Evolutionary conservation across 2,329 filamentous ascomycete genomes (phyloP).

Genomic region (Bipolaris gigantea): DNA sequence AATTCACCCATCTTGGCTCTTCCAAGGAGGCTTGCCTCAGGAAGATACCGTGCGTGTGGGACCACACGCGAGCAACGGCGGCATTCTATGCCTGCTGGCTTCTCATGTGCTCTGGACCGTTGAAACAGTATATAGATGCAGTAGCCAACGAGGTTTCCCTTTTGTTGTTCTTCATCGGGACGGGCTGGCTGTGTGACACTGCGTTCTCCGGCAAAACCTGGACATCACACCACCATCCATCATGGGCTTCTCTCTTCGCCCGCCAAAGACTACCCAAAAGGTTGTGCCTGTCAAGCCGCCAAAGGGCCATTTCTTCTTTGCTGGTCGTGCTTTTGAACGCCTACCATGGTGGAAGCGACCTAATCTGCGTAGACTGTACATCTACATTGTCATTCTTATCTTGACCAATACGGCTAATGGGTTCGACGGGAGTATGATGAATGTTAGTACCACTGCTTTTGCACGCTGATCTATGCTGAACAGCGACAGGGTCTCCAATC

Average conservation of each 20-base stretch:
- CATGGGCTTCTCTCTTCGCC: slow-evolving; percentile 9
- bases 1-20: slow-evolving; percentile 15
- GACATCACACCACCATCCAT: neutral
- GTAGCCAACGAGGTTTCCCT: neutral
- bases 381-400: slow-evolving; percentile 16
- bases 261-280: slow-evolving; percentile 15
- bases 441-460: neutral
- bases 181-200: neutral
- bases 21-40: neutral
- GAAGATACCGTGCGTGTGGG: neutral
- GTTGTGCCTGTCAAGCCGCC: slow-evolving; percentile 16
- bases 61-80: neutral
- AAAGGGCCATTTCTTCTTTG: slow-evolving; percentile 21
- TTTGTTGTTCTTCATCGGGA: neutral
- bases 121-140: neutral
- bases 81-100: neutral
- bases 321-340: slow-evolving; percentile 12
- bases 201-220: neutral
- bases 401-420: slow-evolving; percentile 49
- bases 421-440: slow-evolving; percentile 49
- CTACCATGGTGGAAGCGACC: slow-evolving; percentile 14
- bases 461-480: slow-evolving; percentile 4
- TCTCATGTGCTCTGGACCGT: neutral
- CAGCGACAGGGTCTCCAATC: slow-evolving; percentile 30
- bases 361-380: slow-evolving; percentile 16